Evolutionary conservation across 1,284 basidiomycete genomes (phyloP), one percentile per base, ranked within the genome.

Genomic region (Fomitiporia mediterranea): DNA sequence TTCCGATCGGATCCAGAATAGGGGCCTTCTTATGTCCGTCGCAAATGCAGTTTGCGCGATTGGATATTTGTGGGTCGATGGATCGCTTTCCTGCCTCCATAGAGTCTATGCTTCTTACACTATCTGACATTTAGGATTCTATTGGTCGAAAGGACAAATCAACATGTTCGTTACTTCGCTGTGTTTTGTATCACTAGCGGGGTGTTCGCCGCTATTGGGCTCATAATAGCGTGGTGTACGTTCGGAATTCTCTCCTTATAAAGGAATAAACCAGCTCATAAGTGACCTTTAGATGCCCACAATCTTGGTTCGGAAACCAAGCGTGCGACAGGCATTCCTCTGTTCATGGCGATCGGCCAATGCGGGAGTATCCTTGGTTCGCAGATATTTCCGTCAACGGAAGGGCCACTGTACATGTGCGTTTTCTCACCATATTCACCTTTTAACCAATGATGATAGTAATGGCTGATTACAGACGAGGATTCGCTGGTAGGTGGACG

Each of bases 231-330:
- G 6, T 89, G 86, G 86, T 87, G 86, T 87, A 69, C 63, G 83
- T 73, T 58, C 32, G 32, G 19, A 56, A 39, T 47, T 34, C 21
- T 50, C 28, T 32, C 15, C 46, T 21, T 38, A 44, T 21, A 39
- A 30, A 17, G 17, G 56, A 13, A 51, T 23, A 5, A 19, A 37
- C 30, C 21, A 35, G 34, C 19, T 38, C 15, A 21, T 38, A 3
- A 42, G 28, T n/a, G 43, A 40, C 21, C 6, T 9, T 11, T 54
- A 89, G 86, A 81, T 62, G 74, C 82, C 0, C 86, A 89, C 63
- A 90, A 90, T 59, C 72, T 89, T 2, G 87, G 86, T 2, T 89
- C 86, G 0, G 86, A 89, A 68, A 86, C 84, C 2, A 89, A 89
- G 70, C 82, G 81, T 55, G 86, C 88, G 0, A 77, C 86, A 0